Evolutionary conservation across 257 asterid species (phyloP), one percentile per base, ranked within the genome.

Genomic region (Solanum rostratum): DNA sequence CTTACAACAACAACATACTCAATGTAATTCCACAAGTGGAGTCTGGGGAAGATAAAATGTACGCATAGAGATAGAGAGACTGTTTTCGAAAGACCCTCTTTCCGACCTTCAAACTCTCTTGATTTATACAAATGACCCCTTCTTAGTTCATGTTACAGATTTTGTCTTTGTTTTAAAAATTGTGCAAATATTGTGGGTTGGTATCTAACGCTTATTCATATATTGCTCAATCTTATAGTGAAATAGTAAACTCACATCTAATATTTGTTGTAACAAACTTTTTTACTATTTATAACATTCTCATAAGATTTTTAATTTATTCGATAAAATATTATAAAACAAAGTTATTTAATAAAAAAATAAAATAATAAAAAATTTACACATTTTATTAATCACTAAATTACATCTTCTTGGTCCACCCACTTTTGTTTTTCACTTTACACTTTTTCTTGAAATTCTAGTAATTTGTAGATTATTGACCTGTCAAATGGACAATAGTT

Each of bases 371-470:
- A 33, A 33, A 33, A 33, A 33, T 41, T 41, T 41, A 7, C 9
- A 41, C 10, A 57, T 27, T 63, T 63, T 1, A 27, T 65, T 7
- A 2, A 29, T 0, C 6, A 65, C 3, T 65, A 29, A 15, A 11
- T 60, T 19, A 27, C 2, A 2, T 1, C 1, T 5, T 2, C 0
- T 11, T 3, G 13, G 11, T 15, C 1, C 22, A 65, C 43, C n/a
- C 71, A 65, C 71, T 65, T 65, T 39, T 70, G 11, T 43, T 53
- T 55, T 54, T 81, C 79, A 52, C 70, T 90, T 89, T 85, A 81
- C 82, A 45, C 91, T 91, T 92, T 91, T 18, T 29, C 43, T 88
- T 85, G 91, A 85, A 88, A 50, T 81, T 86, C 80, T 79, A 69
- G 83, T 79, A 29, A 37, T 10, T 53, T 46, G 78, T 9, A 27